Conservation (phyloP, 768 basidiomycete species). For the Leccinum truebloodii region DNA sequence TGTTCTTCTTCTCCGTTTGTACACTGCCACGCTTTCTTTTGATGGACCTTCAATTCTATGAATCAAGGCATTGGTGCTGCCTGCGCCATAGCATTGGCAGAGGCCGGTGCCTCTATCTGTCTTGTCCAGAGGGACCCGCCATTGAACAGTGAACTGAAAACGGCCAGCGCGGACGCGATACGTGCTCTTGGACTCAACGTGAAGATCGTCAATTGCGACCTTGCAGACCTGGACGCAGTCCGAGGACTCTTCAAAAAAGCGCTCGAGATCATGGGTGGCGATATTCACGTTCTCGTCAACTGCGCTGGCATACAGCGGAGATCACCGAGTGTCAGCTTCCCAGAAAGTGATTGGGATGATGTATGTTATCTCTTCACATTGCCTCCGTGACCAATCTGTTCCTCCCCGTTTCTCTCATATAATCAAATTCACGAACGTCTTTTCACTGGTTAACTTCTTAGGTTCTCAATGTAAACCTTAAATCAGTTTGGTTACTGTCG, state of each 20-base stretch:
- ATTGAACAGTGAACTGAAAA: conserved; percentile 35
- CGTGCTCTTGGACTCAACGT: conserved; percentile 35
- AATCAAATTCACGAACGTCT: conserved; percentile 11
- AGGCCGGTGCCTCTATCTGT: conserved; percentile 54
- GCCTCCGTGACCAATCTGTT: conserved; percentile 7
- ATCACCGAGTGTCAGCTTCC: conserved; percentile 63
- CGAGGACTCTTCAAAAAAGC: conserved; percentile 49
- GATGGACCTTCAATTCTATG: conserved; percentile 12
- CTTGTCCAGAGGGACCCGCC: conserved; percentile 48
- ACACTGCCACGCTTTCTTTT: conserved; percentile 10
- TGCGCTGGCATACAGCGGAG: conserved; percentile 65
- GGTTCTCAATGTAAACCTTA: conserved; percentile 88
- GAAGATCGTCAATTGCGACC: conserved; percentile 56
- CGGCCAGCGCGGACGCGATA: conserved; percentile 38
- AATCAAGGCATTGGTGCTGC: conserved; percentile 54
- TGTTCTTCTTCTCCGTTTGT: conserved; percentile 13
- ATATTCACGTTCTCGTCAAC: conserved; percentile 66
- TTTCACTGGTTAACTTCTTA: conserved; percentile 31
- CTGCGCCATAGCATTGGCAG: conserved; percentile 53
- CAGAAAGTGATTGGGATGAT: conserved; percentile 71
- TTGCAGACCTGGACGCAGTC: conserved; percentile 51
- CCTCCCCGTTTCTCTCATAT: conserved; percentile 6
- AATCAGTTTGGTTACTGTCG: conserved; percentile 80
- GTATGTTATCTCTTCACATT: conserved; percentile 45
- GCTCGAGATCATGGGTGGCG: conserved; percentile 48